Evolutionary conservation across 1,139 yeast genomes (phyloP).

Genomic region (Saccharomyces hybrid): DNA sequence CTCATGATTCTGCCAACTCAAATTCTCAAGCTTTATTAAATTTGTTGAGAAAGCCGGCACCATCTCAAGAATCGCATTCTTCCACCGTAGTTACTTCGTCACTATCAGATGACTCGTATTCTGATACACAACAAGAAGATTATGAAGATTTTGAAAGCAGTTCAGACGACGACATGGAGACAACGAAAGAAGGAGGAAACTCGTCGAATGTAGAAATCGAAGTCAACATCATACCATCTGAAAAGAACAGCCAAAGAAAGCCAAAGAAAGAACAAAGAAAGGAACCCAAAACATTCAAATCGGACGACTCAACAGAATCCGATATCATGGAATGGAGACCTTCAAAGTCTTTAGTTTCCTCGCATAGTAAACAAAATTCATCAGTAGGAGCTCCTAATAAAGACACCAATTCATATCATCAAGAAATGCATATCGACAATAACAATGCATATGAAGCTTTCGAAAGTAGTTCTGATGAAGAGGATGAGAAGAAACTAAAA

Average conservation of each 20-base stretch:
- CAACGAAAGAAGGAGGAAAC: constrained; percentile 2
- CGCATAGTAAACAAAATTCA: neutral
- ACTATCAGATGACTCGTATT: constrained; percentile 10
- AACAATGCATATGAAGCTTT: constrained; percentile 17
- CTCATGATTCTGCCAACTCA: neutral
- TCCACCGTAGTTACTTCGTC: constrained; percentile 13
- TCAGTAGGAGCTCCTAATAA: neutral
- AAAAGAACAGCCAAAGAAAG: neutral
- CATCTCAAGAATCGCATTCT: constrained; percentile 7
- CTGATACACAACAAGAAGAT: constrained; percentile 7
- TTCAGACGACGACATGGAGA: constrained; percentile 12
- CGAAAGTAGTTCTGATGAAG: constrained; percentile 14
- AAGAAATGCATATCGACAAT: constrained; percentile 1
- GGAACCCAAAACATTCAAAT: neutral
- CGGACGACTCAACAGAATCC: neutral
- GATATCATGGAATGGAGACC: neutral
- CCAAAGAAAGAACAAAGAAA: neutral
- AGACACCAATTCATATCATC: neutral
- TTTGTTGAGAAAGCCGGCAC: constrained; percentile 5
- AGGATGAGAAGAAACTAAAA: constrained; percentile 8
- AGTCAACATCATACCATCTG: neutral
- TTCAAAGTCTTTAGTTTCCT: neutral
- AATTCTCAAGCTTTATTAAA: constrained; percentile 1
- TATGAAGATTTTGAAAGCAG: constrained; percentile 23
- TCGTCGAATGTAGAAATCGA: neutral